Percentiles rank a stretch among this genome's conserved stretches.
Conservation (phyloP, 2,329 filamentous ascomycete genomes). For the Mycosphaerella sp. region DNA sequence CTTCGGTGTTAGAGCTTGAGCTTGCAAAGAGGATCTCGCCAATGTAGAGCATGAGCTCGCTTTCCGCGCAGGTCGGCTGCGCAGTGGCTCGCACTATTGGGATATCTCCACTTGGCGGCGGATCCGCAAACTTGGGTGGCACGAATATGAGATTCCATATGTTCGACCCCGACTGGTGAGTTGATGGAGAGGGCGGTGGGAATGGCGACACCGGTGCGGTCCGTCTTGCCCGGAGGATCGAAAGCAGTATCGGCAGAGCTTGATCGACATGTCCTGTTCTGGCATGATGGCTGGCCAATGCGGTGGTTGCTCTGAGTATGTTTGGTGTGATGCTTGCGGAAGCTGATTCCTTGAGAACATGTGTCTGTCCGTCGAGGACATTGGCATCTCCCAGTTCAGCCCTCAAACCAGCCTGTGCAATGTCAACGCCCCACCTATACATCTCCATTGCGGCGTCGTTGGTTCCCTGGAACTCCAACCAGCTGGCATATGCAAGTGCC, state of each 20-base stretch:
- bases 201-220: slow-evolving; percentile 44
- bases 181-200: slow-evolving; percentile 25
- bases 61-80: slow-evolving; percentile 65
- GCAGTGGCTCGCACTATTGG: slow-evolving; percentile 58
- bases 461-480: slow-evolving; percentile 70
- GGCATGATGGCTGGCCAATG: slow-evolving; percentile 72
- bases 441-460: slow-evolving; percentile 62
- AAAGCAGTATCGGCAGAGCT: slow-evolving; percentile 79
- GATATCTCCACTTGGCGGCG: slow-evolving; percentile 63
- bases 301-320: slow-evolving; percentile 66
- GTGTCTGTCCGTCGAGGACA: slow-evolving; percentile 57
- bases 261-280: slow-evolving; percentile 57
- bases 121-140: slow-evolving; percentile 55
- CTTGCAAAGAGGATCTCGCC: slow-evolving; percentile 82
- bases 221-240: slow-evolving; percentile 71
- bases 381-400: slow-evolving; percentile 24
- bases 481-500: slow-evolving; percentile 75
- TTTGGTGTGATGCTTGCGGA: slow-evolving; percentile 55
- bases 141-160: slow-evolving; percentile 31
- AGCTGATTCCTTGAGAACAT: slow-evolving; percentile 47
- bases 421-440: slow-evolving; percentile 69
- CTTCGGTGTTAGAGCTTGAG: slow-evolving; percentile 44
- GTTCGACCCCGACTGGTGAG: slow-evolving; percentile 23
- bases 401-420: slow-evolving; percentile 56
- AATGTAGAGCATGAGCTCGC: slow-evolving; percentile 79